phyloP scores from a whole-genome alignment of 2,329 filamentous ascomycete genomes.

The Huntiella savannae region DNA sequence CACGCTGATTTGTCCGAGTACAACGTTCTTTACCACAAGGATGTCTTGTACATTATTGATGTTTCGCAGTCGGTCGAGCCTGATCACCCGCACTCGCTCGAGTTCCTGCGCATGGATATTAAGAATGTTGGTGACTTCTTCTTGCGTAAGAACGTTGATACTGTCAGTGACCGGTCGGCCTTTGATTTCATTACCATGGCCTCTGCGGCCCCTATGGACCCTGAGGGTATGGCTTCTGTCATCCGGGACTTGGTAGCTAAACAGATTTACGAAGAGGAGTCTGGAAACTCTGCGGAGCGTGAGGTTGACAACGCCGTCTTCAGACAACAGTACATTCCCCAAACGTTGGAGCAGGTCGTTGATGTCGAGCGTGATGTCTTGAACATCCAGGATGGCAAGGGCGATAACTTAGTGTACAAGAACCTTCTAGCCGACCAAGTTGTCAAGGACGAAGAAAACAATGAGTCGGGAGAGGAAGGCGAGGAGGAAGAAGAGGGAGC shows the following conservation, averaged over 20 bases:
- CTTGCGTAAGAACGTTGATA: conserved; percentile 64
- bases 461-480: conserved; percentile 20
- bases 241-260: conserved; percentile 50
- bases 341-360: conserved; percentile 89
- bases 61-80: conserved; percentile 96
- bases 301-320: conserved; percentile 85
- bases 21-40: conserved; percentile 79
- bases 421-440: conserved; percentile 60
- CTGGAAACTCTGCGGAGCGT: conserved; percentile 35
- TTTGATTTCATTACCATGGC: conserved; percentile 64
- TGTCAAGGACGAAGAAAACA: conserved; percentile 20
- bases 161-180: conserved; percentile 55
- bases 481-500: conserved; percentile 24
- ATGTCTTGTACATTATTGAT: conserved; percentile 80
- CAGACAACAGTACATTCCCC: conserved; percentile 87
- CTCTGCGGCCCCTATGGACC: conserved; percentile 35
- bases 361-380: conserved; percentile 83
- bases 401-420: conserved; percentile 64
- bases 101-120: conserved; percentile 95
- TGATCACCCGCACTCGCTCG: conserved; percentile 77
- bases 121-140: conserved; percentile 96
- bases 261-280: conserved; percentile 28
- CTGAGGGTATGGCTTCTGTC: conserved; percentile 38
- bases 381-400: conserved; percentile 53
- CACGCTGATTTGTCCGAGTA: conserved; percentile 97